phyloP scores from a whole-genome alignment of 1,284 basidiomycete species.

The Naganishia sp. region DNA sequence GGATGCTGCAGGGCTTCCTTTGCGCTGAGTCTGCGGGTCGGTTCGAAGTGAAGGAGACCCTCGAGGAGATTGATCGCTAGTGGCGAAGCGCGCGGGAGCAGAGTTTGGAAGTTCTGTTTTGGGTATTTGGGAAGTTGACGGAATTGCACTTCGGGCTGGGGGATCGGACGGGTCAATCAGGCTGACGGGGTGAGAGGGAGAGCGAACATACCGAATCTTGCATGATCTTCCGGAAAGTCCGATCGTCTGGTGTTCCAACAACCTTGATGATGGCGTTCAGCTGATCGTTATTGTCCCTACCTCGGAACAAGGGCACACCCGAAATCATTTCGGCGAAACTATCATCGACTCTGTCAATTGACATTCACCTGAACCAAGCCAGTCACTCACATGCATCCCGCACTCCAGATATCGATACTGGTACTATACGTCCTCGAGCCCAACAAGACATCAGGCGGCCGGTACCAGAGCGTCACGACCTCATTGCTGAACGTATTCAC shows the following conservation, averaged over 20 bases:
- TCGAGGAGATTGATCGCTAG: slow-evolving; percentile 96
- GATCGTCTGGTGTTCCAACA: slow-evolving; percentile 91
- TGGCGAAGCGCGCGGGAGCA: slow-evolving; percentile 88
- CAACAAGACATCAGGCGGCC: slow-evolving; percentile 93
- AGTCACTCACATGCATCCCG: slow-evolving; percentile 62
- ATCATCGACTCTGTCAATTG: not conserved
- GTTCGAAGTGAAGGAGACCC: slow-evolving; percentile 94
- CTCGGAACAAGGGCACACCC: slow-evolving; percentile 94
- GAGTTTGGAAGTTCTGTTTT: slow-evolving; percentile 82
- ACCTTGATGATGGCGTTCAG: slow-evolving; percentile 96
- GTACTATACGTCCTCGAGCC: slow-evolving; percentile 96
- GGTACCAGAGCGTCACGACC: slow-evolving; percentile 98
- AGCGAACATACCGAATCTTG: slow-evolving; percentile 75
- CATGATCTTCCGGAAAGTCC: slow-evolving; percentile 82
- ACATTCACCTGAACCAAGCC: not conserved
- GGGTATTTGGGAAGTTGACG: slow-evolving; percentile 89
- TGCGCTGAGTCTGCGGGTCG: slow-evolving; percentile 86
- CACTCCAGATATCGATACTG: slow-evolving; percentile 98
- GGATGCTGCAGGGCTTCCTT: slow-evolving; percentile 89
- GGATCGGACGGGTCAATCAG: not conserved
- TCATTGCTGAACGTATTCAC: slow-evolving; percentile 98
- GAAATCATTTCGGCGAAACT: slow-evolving; percentile 69
- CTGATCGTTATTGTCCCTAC: slow-evolving; percentile 97
- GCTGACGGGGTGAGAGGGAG: not conserved
- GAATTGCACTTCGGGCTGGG: slow-evolving; percentile 82